These are phyloP conservation scores for Xylaria sp. DNA, from an alignment of 2,329 filamentous ascomycete genomes.

Conservation along the genomic window DNA sequence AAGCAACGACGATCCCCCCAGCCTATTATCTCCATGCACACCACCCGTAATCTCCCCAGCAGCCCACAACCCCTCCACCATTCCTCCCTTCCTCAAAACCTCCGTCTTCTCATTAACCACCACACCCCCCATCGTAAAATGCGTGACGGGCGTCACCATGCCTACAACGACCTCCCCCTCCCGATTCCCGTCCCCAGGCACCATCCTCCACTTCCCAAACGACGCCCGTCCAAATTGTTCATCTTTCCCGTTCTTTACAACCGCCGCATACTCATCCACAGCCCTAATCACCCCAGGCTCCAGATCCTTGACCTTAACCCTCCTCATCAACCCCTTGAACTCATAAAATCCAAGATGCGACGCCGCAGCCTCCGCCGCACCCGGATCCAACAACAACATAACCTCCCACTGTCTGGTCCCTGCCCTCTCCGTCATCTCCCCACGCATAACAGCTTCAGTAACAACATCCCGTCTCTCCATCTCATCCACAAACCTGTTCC, in stretches of 20 bases:
- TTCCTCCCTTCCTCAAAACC: constrained; percentile 40
- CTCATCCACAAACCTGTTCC: constrained; percentile 57
- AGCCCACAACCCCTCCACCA: constrained; percentile 50
- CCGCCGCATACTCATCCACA: constrained; percentile 45
- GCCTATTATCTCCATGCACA: constrained; percentile 56
- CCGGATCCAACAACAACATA: constrained; percentile 54
- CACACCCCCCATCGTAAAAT: constrained; percentile 64
- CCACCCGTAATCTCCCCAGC: constrained; percentile 62
- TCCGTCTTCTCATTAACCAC: constrained; percentile 49
- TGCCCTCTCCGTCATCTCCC: constrained; percentile 15
- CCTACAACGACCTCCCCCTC: constrained; percentile 54
- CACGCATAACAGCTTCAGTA: constrained; percentile 46
- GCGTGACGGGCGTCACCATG: constrained; percentile 56
- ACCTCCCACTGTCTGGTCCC: constrained; percentile 50
- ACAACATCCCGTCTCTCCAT: constrained; percentile 54
- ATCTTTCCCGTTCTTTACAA: constrained; percentile 35
- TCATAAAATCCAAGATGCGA: constrained; percentile 59
- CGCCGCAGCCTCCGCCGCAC: constrained; percentile 45
- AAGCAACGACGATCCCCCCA: constrained; percentile 56
- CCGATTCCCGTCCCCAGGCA: constrained; percentile 37
- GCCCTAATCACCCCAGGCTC: constrained; percentile 35
- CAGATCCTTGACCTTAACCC: constrained; percentile 49
- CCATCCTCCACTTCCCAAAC: constrained; percentile 53
- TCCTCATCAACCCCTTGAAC: constrained; percentile 56
- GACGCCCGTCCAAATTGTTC: constrained; percentile 45